Evolutionary conservation across 2,329 filamentous ascomycete species (phyloP).

Genomic region (Hypoxylon sp.): DNA sequence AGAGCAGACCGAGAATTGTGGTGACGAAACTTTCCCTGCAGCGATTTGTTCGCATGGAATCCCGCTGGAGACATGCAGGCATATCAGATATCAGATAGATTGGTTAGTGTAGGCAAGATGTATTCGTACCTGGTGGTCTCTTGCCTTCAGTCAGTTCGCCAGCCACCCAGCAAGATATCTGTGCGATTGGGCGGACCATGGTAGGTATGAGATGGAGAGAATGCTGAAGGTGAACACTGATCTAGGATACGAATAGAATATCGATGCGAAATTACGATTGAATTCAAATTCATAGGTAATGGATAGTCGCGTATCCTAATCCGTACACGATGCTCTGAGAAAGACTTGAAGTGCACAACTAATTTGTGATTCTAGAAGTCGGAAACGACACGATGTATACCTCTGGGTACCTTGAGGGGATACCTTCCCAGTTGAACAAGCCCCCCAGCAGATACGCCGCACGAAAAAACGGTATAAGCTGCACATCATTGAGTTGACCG

Average conservation of each 20-base stretch:
- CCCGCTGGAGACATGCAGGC: slow-evolving; percentile 1
- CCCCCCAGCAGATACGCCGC: neutral
- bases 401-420: too few relatives aligned
- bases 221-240: neutral
- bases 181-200: slow-evolving; percentile 22
- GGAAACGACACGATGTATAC: neutral
- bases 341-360: too few relatives aligned
- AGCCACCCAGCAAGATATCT: slow-evolving; percentile 27
- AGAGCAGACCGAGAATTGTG: slow-evolving; percentile 13
- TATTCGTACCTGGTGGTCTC: slow-evolving; percentile 19
- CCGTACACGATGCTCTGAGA: too few relatives aligned
- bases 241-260: neutral
- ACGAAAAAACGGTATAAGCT: too few relatives aligned
- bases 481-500: neutral
- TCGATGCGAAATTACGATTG: neutral
- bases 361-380: neutral
- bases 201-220: neutral
- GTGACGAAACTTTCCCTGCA: slow-evolving; percentile 5
- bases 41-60: slow-evolving; percentile 14
- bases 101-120: neutral
- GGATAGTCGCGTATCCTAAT: too few relatives aligned
- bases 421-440: neutral
- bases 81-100: neutral
- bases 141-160: neutral
- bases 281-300: too few relatives aligned